phyloP scores from a whole-genome alignment of 2,329 filamentous ascomycete species.

The Orbilia quercus region DNA sequence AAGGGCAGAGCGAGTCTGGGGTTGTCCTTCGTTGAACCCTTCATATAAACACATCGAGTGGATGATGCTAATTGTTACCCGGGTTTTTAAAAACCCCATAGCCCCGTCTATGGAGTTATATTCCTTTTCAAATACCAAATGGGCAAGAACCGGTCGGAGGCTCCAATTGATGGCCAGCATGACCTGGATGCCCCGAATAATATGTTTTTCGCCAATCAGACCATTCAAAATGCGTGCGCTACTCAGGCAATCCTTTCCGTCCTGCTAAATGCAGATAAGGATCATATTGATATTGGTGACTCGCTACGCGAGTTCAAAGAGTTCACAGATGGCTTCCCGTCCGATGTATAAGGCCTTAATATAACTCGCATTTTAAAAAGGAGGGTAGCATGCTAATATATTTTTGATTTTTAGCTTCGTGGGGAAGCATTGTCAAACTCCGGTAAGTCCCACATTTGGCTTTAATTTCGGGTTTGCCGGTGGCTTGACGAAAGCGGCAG shows the following conservation, averaged over 20 bases:
- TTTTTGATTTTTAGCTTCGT: slow-evolving; percentile 65
- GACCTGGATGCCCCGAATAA: slow-evolving; percentile 78
- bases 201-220: slow-evolving; percentile 95
- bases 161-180: slow-evolving; percentile 82
- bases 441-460: slow-evolving; percentile 58
- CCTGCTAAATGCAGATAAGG: slow-evolving; percentile 81
- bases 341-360: slow-evolving; percentile 66
- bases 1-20: neutral
- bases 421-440: slow-evolving; percentile 78
- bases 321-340: slow-evolving; percentile 84
- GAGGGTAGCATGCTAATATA: slow-evolving; percentile 39
- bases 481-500: neutral
- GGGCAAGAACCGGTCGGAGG: slow-evolving; percentile 71
- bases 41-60: slow-evolving; percentile 19
- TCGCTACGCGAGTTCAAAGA: slow-evolving; percentile 82
- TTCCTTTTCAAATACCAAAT: slow-evolving; percentile 98
- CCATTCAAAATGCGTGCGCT: slow-evolving; percentile 97
- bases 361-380: slow-evolving; percentile 14
- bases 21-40: neutral
- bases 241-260: slow-evolving; percentile 95
- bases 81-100: slow-evolving; percentile 61
- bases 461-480: slow-evolving; percentile 38
- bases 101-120: slow-evolving; percentile 91
- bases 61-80: slow-evolving; percentile 49
- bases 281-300: slow-evolving; percentile 75